A percentile compares a stretch with the other conserved stretches of the same genome.
Conservation (phyloP, 2,329 filamentous ascomycete species). For the Dryadomyces quercivorus region DNA sequence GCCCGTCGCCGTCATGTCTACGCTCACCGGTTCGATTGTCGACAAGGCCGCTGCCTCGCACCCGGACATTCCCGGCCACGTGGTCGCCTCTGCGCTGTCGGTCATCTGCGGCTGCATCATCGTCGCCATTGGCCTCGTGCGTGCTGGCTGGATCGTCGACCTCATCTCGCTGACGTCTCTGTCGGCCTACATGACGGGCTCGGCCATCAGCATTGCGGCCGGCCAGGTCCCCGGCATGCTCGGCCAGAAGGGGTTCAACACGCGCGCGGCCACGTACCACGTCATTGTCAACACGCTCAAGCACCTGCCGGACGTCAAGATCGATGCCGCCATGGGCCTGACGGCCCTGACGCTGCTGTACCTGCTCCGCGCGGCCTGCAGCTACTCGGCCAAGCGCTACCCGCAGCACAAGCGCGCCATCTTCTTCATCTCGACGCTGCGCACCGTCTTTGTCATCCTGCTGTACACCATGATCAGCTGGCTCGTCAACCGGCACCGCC, state of each 20-base stretch:
- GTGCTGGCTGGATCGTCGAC: slow-evolving; percentile 83
- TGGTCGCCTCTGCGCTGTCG: slow-evolving; percentile 67
- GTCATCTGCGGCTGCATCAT: slow-evolving; percentile 70
- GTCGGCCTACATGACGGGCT: slow-evolving; percentile 94
- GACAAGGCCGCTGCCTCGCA: slow-evolving; percentile 42
- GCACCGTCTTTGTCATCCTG: slow-evolving; percentile 83
- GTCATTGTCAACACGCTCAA: slow-evolving; percentile 78
- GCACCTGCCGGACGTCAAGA: slow-evolving; percentile 48
- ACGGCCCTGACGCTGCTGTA: slow-evolving; percentile 71
- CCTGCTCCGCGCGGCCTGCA: slow-evolving; percentile 55
- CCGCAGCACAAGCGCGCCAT: slow-evolving; percentile 59
- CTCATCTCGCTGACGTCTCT: slow-evolving; percentile 84
- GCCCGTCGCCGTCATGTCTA: slow-evolving; percentile 85
- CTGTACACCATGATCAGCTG: slow-evolving; percentile 88
- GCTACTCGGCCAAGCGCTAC: slow-evolving; percentile 52
- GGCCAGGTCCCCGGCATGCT: slow-evolving; percentile 76
- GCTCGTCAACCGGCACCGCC: slow-evolving; percentile 60
- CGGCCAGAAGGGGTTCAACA: slow-evolving; percentile 56
- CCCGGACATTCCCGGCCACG: slow-evolving; percentile 46
- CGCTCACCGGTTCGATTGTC: slow-evolving; percentile 74
- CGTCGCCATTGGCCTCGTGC: slow-evolving; percentile 62
- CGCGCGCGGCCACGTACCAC: slow-evolving; percentile 60
- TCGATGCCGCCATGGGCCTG: slow-evolving; percentile 86
- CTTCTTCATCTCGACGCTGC: slow-evolving; percentile 85
- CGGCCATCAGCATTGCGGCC: slow-evolving; percentile 74